Evolutionary conservation across 345 rosid genomes (phyloP).

Genomic region (Arabidopsis arenosa): DNA sequence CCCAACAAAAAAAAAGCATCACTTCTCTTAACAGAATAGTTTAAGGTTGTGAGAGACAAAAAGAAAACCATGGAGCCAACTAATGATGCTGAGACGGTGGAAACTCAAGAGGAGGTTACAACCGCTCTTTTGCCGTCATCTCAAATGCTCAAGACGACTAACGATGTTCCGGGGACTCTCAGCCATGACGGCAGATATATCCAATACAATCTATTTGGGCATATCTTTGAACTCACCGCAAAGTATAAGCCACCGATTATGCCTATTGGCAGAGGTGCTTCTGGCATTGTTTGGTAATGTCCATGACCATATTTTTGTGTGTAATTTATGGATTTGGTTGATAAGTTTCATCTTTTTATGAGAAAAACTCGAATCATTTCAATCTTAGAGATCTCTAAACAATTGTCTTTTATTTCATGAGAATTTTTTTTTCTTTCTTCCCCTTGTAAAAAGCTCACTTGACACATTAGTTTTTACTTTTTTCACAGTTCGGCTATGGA

Average conservation of each 20-base stretch:
- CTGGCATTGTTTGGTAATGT: slow-evolving; percentile 82
- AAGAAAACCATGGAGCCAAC: slow-evolving; percentile 9
- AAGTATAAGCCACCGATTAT: slow-evolving; percentile 82
- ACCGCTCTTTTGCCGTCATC: neutral
- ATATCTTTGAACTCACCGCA: slow-evolving; percentile 79
- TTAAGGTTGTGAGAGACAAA: neutral
- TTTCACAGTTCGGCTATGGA: slow-evolving; percentile 66
- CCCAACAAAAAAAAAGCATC: neutral
- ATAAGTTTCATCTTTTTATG: neutral
- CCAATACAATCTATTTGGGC: slow-evolving; percentile 69
- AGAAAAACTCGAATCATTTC: neutral
- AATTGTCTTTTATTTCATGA: too few species aligned
- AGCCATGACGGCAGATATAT: slow-evolving; percentile 76
- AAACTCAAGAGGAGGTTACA: neutral
- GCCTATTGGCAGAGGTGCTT: slow-evolving; percentile 87
- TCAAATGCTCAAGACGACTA: slow-evolving; percentile 32
- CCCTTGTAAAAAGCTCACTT: neutral
- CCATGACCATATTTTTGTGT: neutral
- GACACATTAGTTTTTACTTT: neutral
- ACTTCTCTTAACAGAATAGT: neutral
- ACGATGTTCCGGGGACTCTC: slow-evolving; percentile 59
- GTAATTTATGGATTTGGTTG: neutral
- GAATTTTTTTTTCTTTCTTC: too few species aligned
- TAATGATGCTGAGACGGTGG: neutral
- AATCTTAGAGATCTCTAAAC: neutral